Conservation (phyloP, 1,284 basidiomycete genomes). For the Rhodotorula glutinis region DNA sequence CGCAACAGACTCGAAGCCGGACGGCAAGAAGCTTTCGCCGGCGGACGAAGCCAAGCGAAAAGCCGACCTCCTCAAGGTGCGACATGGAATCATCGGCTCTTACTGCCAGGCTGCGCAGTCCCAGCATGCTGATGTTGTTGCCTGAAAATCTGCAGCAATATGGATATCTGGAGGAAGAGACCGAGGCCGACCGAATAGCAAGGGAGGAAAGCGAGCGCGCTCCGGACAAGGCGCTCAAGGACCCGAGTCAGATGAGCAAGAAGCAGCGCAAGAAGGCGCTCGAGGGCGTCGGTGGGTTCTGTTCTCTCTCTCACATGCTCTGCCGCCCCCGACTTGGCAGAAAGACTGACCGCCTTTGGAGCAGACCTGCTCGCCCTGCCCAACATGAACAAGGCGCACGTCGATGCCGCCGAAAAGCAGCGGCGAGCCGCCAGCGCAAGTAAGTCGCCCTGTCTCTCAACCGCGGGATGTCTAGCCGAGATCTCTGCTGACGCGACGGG, state of each 20-base stretch:
- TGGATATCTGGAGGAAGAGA: slow-evolving; percentile 32
- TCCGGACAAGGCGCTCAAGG: slow-evolving; percentile 15
- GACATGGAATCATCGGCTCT: neutral
- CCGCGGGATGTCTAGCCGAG: too few relatives aligned
- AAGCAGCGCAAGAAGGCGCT: slow-evolving; percentile 39
- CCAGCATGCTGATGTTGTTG: too few relatives aligned
- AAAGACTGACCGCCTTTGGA: neutral
- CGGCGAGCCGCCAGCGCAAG: neutral
- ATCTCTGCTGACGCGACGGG: too few relatives aligned
- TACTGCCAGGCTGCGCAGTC: too few relatives aligned
- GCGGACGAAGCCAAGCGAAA: slow-evolving; percentile 32
- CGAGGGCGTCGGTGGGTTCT: slow-evolving; percentile 33
- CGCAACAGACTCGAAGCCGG: neutral
- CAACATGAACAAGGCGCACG: slow-evolving; percentile 34
- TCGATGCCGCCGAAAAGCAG: slow-evolving; percentile 17
- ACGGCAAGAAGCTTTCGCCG: slow-evolving; percentile 16
- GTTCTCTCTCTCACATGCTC: neutral
- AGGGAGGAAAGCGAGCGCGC: slow-evolving; percentile 7
- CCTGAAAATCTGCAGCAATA: slow-evolving; percentile 32
- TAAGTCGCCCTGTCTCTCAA: too few relatives aligned
- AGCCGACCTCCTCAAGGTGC: slow-evolving; percentile 25
- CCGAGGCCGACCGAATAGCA: slow-evolving; percentile 10
- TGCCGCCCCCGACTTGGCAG: neutral
- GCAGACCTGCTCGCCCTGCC: slow-evolving; percentile 35
- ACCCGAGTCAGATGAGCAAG: slow-evolving; percentile 24